These are phyloP conservation scores for Pythium aquatile DNA, from an alignment of 352 stramenopile species.

Conservation along the genomic window DNA sequence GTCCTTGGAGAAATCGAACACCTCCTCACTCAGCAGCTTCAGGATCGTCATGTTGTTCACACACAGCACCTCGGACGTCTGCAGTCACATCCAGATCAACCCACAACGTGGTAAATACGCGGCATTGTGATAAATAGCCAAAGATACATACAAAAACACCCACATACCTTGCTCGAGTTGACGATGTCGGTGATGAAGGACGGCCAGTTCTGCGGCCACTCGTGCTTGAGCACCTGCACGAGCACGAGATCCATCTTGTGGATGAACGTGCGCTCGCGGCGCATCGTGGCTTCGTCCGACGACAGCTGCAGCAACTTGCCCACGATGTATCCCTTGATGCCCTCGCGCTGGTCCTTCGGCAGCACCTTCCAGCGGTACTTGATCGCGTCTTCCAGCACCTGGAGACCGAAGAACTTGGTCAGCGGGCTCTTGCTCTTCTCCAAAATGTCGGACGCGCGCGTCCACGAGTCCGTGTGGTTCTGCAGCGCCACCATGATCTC, in stretches of 20 bases:
- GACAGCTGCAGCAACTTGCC: slow-evolving; percentile 95
- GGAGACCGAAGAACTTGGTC: slow-evolving; percentile 93
- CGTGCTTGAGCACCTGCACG: slow-evolving; percentile 99
- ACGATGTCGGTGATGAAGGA: slow-evolving; percentile 98
- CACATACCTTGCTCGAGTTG: slow-evolving; percentile 82
- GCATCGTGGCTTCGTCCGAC: slow-evolving; percentile 86
- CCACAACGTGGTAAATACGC: slow-evolving; percentile 1
- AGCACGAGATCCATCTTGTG: slow-evolving; percentile 97
- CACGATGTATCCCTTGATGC: slow-evolving; percentile 99
- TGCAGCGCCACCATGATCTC: slow-evolving; percentile 94
- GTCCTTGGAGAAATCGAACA: slow-evolving; percentile 99
- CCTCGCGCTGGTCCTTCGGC: slow-evolving; percentile 95
- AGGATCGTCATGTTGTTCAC: slow-evolving; percentile 99
- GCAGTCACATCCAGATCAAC: slow-evolving; percentile 18
- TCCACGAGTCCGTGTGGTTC: slow-evolving; percentile 92
- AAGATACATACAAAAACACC: slow-evolving; percentile 15
- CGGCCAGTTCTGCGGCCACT: slow-evolving; percentile 99
- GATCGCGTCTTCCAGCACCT: slow-evolving; percentile 97
- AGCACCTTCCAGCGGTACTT: slow-evolving; percentile 97
- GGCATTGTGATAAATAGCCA: neutral
- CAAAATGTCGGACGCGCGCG: slow-evolving; percentile 94
- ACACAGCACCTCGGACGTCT: slow-evolving; percentile 97
- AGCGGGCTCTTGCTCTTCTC: slow-evolving; percentile 88
- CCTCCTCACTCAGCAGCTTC: slow-evolving; percentile 98
- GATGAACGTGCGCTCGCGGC: slow-evolving; percentile 92